Evolutionary conservation across 768 basidiomycete species (phyloP), one percentile per base, ranked within the genome.

Genomic region (Lentinula sp.): DNA sequence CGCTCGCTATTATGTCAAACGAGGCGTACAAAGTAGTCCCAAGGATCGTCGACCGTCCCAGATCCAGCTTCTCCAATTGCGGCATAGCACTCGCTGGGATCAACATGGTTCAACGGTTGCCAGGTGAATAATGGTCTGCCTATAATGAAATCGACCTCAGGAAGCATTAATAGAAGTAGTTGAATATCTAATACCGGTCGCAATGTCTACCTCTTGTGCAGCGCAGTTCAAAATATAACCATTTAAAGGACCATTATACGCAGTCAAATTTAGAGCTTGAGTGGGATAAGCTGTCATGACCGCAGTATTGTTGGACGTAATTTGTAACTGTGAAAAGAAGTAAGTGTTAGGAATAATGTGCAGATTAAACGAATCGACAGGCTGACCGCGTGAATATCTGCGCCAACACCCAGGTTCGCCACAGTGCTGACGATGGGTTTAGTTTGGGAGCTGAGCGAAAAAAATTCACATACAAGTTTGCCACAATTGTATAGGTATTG

Each of bases 11-110:
- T 8, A 28, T 32, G 28, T 18, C 6, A 1, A 32, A 5, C 16
- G 18, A 54, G n/a, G n/a, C 56, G n/a, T 39, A 45, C 56, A 31
- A 57, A 57, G 56, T 57, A 57, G 42, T 57, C 43, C 56, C 56
- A 57, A 46, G 56, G 42, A 46, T 57, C 45, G n/a, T 57, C 56
- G n/a, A 16, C 11, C 21, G 56, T 57, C 9, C 42, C 40, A 21
- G 34, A 42, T n/a, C 56, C 56, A 46, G 42, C 56, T 28, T 43
- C 31, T 16, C 56, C 56, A n/a, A 57, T 46, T 16, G 39, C 40
- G 16, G 56, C 34, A 57, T 43, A 57, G 56, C 56, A 57, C 15
- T 57, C 56, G n/a, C 56, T 46, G 7, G 56, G 56, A 35, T 57
- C 56, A 15, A 57, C 56, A 11, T 57, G 42, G 9, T 43, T 28